Evolutionary conservation across 495 filamentous ascomycete species (phyloP), one percentile per base, ranked within the genome.

Genomic region (Penicillium mononematosum): DNA sequence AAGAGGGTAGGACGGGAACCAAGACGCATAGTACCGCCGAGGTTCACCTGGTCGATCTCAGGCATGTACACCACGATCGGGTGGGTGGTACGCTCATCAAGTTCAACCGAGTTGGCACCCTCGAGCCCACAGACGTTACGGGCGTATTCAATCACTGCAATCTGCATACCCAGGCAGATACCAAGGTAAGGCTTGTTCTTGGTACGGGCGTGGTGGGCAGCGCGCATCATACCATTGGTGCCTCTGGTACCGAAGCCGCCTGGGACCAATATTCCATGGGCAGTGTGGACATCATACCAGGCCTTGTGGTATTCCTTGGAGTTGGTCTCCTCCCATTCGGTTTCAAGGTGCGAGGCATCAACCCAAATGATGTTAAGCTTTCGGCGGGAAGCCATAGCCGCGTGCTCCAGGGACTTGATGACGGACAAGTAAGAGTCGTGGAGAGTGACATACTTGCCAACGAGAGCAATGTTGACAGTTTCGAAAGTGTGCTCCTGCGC

Each of bases 21-120:
- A 6, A 98, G 83, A 36, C 94, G 85, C 94, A 98, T 97, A 0
- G 91, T 97, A 36, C 89, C 94, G 36, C 94, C 94, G 66, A 96
- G 80, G 38, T 82, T 84, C 39, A 70, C 74, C 70, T 80, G 88
- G 76, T 86, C 81, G 54, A 88, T 81, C 72, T 98, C 93, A 2
- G 92, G 94, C 94, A 98, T 98, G 73, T 86, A 89, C 58, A 96
- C 84, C 60, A 98, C 81, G 14, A 89, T 80, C 11, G 78, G 83
- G 56, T 91, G 70, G 32, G 78, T 67, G 5, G 82, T 76, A 3
- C 74, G 55, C 1, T 76, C 73, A 55, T 85, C 68, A 51, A 94
- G 80, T 67, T 96, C 91, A 39, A 81, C 82, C 25, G 83, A 87
- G 12, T 76, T 80, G 3, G 89, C 90, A 47, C 77, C 73, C 7